Evolutionary conservation across 257 asterid species (phyloP).

Genomic region (Pogostemon cablin): DNA sequence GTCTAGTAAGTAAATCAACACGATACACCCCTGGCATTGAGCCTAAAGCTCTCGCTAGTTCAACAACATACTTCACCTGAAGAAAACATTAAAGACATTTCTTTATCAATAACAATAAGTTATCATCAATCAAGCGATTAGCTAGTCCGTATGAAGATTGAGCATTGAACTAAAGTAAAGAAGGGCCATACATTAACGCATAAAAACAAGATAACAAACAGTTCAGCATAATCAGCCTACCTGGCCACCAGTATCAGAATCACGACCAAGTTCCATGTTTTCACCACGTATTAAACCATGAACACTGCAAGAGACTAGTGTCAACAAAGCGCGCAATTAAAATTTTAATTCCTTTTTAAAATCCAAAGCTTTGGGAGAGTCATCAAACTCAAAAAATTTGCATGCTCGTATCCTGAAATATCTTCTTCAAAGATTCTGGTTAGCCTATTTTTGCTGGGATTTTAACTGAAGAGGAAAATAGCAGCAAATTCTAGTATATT

Average conservation of each 20-base stretch:
- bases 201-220: constrained; percentile 5
- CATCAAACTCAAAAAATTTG: constrained; percentile 15
- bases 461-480: constrained; percentile 2
- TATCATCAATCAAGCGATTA: constrained; percentile 23
- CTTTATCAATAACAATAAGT: constrained; percentile 6
- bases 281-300: constrained; percentile 96
- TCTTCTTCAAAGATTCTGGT: constrained; percentile 6
- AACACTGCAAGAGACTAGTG: constrained; percentile 58
- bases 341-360: background rate
- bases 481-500: constrained; percentile 1
- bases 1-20: constrained; percentile 90
- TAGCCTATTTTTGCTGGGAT: constrained; percentile 2
- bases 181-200: constrained; percentile 1
- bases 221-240: constrained; percentile 35
- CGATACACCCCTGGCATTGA: constrained; percentile 96
- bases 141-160: constrained; percentile 6
- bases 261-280: constrained; percentile 99
- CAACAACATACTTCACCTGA: constrained; percentile 92
- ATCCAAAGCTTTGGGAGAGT: background rate
- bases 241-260: constrained; percentile 99
- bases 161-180: background rate
- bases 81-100: constrained; percentile 28
- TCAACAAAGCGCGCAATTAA: constrained; percentile 32
- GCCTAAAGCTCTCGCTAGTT: constrained; percentile 91
- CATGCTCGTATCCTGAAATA: constrained; percentile 10